Evolutionary conservation across 768 basidiomycete species (phyloP), one percentile per base, ranked within the genome.

Genomic region (Scleroderma bovista): DNA sequence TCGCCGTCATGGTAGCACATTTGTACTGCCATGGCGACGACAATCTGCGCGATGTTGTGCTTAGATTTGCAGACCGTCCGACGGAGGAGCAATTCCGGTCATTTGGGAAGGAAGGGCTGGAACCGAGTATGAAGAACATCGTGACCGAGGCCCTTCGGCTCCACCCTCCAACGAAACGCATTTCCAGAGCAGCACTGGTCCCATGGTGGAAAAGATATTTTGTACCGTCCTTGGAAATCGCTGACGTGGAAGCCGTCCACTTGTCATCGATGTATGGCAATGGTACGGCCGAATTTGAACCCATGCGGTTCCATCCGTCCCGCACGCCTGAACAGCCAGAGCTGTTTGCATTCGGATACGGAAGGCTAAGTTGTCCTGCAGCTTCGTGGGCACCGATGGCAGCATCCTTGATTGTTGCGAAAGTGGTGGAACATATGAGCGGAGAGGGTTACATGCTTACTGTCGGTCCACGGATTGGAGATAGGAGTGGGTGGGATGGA

Each of bases 321-420:
- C 55, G 61, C 10, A 50, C 41, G 47, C 38, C 34, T 15, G 41
- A 59, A 57, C 50, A 62, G 55, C 52, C 65, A 1, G 63, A 26
- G 50, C 58, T 56, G 29, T 63, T 67, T 12, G 67, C 78, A 0
- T 84, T 84, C 55, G 82, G 83, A 2, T 60, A 68, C 43, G 80
- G 23, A 4, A 45, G 32, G 6, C 11, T 66, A 59, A 64, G 11
- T 55, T 81, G 46, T 44, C 60, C 77, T 1, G 83, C 79, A 0
- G 60, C 63, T 6, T 60, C 60, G 0, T 81, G 81, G 80, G 83
- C 83, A 2, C 82, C 83, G 0, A 70, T 76, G 58, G 79, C 79
- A 0, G 76, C 74, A 1, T 81, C 67, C 0, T 48, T 80, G 0
- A 72, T 83, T 5, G 68, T 69, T 5, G 78, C 70, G 2, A 72